phyloP scores from a whole-genome alignment of 345 rosid genomes.

The Hypericum perforatum region DNA sequence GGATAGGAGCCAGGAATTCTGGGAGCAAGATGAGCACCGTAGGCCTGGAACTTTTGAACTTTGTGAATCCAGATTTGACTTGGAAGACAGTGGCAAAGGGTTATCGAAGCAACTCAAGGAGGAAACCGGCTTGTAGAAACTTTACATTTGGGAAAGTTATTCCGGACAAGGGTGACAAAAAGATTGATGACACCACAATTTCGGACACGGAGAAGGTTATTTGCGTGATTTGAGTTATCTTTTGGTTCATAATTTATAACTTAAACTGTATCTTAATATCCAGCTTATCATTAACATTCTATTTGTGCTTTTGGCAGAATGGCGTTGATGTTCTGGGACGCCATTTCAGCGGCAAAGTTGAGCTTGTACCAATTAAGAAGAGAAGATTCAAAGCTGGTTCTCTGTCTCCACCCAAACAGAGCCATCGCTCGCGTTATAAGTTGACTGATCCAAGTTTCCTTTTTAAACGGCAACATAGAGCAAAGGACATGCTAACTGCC shows the following conservation, averaged over 20 bases:
- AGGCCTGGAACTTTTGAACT: constrained; percentile 33
- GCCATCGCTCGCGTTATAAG: constrained; percentile 12
- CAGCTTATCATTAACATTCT: background rate
- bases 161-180: constrained; percentile 16
- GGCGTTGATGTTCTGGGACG: constrained; percentile 45
- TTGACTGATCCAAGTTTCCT: constrained; percentile 10
- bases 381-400: constrained; percentile 26
- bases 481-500: constrained; percentile 4
- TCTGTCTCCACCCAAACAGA: constrained; percentile 18
- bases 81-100: constrained; percentile 48
- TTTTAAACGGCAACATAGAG: constrained; percentile 2
- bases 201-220: constrained; percentile 47
- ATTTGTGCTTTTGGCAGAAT: constrained; percentile 26
- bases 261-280: constrained; percentile 4
- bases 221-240: constrained; percentile 8
- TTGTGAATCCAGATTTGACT: constrained; percentile 35
- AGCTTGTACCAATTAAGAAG: constrained; percentile 45
- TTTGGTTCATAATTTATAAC: background rate
- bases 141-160: constrained; percentile 14
- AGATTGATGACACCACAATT: constrained; percentile 14
- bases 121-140: constrained; percentile 21
- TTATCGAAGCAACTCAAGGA: constrained; percentile 32
- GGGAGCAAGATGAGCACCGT: constrained; percentile 32
- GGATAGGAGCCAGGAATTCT: constrained; percentile 20
- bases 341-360: constrained; percentile 34